Evolutionary conservation across 495 filamentous ascomycete genomes (phyloP).

Genomic region (Aspergillus nanangensis): DNA sequence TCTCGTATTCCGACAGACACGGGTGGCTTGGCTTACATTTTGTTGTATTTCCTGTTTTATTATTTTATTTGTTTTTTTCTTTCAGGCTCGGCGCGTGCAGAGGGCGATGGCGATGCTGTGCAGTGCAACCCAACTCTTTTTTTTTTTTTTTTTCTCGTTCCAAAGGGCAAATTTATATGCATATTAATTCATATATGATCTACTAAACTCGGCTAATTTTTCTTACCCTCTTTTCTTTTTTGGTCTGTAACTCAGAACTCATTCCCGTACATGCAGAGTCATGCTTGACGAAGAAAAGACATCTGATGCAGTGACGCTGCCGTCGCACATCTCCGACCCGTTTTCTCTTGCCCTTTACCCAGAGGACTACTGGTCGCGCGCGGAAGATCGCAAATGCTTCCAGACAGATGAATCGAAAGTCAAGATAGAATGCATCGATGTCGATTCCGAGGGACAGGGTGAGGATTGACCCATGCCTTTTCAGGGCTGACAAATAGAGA

Average conservation of each 20-base stretch:
- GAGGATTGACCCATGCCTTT: neutral
- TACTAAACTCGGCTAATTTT: no score
- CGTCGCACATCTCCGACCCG: conserved; percentile 1
- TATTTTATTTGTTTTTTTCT: neutral
- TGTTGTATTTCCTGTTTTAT: neutral
- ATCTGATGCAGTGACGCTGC: neutral
- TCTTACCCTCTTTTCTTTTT: no score
- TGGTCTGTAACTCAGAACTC: no score
- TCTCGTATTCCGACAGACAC: no score
- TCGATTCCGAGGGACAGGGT: conserved; percentile 2
- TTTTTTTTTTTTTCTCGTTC: no score
- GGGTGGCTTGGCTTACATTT: no score
- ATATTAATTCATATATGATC: no score
- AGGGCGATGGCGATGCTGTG: neutral
- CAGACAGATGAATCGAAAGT: conserved; percentile 1
- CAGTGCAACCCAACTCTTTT: no score
- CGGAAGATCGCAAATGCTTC: conserved; percentile 9
- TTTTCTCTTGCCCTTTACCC: conserved; percentile 11
- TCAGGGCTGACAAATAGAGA: neutral
- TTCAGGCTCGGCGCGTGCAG: neutral
- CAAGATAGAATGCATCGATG: conserved; percentile 10
- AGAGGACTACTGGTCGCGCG: conserved; percentile 5
- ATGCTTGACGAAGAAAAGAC: neutral
- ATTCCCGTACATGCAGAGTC: no score
- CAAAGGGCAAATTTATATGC: no score